Evolutionary conservation across 1,139 yeast species (phyloP).

Genomic region (Nadsonia starkeyi-henricii): DNA sequence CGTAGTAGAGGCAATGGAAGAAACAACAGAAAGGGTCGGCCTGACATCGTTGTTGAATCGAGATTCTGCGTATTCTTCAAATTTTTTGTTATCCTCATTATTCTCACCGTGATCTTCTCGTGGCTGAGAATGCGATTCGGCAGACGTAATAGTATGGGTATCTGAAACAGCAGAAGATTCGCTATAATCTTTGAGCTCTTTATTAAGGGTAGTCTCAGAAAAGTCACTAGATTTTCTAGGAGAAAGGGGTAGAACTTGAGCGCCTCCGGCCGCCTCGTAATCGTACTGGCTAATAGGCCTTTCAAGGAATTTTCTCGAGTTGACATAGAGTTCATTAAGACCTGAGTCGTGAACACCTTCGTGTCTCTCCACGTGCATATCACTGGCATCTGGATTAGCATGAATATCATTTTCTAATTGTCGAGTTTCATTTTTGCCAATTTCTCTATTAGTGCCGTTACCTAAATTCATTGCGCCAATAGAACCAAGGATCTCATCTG

Average conservation of each 20-base stretch:
- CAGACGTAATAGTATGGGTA: background rate
- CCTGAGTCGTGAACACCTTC: conserved; percentile 10
- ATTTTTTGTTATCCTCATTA: background rate
- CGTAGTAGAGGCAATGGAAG: background rate
- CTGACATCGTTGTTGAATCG: background rate
- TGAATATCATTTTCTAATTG: too few species aligned
- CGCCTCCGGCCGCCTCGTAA: conserved; percentile 2
- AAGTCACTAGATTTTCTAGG: background rate
- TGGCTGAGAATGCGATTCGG: background rate
- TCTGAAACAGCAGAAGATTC: background rate
- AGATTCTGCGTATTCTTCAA: background rate
- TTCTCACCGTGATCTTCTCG: background rate
- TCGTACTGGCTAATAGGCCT: conserved; percentile 18
- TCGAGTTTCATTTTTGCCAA: conserved; percentile 6
- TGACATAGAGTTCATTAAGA: conserved; percentile 22
- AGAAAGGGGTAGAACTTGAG: background rate
- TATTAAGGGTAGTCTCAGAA: too few species aligned
- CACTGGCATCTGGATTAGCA: too few species aligned
- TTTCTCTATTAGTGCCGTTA: background rate
- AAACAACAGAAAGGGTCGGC: background rate
- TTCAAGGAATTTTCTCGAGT: conserved; percentile 17
- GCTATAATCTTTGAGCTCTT: too few species aligned
- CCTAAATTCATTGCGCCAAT: conserved; percentile 4
- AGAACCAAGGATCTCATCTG: conserved; percentile 16
- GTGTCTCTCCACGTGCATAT: too few species aligned